These are phyloP conservation scores for Russula emetica DNA, from an alignment of 768 basidiomycete species.

Conservation along the genomic window DNA sequence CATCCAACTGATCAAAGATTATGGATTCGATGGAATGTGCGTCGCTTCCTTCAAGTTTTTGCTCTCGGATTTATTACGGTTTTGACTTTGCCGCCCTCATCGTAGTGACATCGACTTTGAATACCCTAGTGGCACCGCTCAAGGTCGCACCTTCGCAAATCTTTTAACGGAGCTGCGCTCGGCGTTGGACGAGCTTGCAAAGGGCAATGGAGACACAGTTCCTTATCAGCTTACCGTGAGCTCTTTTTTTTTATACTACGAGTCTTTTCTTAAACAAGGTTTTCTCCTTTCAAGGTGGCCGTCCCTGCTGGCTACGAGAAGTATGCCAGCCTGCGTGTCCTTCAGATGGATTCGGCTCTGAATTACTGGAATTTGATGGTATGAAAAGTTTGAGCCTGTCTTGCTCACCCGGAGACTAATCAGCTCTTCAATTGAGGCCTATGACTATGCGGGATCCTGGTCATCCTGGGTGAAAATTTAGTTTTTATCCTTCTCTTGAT, in stretches of 20 bases:
- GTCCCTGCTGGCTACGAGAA: neutral
- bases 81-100: neutral
- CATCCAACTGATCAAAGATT: neutral
- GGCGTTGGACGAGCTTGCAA: neutral
- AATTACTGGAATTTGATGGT: constrained; percentile 1
- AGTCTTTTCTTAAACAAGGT: neutral
- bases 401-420: neutral
- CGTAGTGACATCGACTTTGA: neutral
- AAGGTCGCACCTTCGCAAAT: neutral
- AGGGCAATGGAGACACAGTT: neutral
- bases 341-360: neutral
- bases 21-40: neutral
- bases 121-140: neutral
- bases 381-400: neutral
- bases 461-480: neutral
- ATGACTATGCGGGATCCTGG: neutral
- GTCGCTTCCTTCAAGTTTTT: neutral
- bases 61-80: neutral
- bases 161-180: neutral
- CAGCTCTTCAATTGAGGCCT: neutral
- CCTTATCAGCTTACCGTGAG: neutral
- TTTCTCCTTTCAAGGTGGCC: neutral
- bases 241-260: neutral
- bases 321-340: neutral
- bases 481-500: neutral